Conservation (phyloP, 305 asterid species). For the Salvia sclarea region DNA sequence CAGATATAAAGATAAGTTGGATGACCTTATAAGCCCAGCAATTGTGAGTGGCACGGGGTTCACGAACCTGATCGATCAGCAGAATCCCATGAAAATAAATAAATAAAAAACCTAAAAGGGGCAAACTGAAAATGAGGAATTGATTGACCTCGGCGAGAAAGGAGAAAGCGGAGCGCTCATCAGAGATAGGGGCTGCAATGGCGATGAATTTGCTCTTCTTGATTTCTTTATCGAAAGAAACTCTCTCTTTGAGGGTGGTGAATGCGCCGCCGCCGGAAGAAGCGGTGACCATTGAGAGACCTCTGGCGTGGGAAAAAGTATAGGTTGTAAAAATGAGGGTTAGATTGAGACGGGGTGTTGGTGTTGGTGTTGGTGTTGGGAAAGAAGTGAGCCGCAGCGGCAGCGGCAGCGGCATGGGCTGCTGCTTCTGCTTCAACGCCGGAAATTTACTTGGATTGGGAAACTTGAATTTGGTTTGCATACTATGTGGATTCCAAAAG, state of each 20-base stretch:
- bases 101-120: neutral
- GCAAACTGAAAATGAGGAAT: neutral
- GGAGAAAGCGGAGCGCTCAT: constrained; percentile 67
- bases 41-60: constrained; percentile 87
- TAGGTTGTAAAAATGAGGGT: neutral
- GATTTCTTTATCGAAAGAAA: constrained; percentile 62
- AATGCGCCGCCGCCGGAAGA: constrained; percentile 51
- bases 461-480: too few relatives aligned
- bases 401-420: neutral
- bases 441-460: too few relatives aligned
- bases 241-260: constrained; percentile 68
- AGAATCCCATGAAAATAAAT: constrained; percentile 6
- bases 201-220: constrained; percentile 94
- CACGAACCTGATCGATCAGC: constrained; percentile 58
- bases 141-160: constrained; percentile 71
- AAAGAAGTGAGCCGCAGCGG: neutral
- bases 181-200: constrained; percentile 71
- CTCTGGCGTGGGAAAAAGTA: constrained; percentile 2
- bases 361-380: too few relatives aligned
- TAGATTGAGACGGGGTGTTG: too few relatives aligned
- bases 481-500: too few relatives aligned
- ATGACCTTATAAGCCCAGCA: constrained; percentile 96
- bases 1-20: neutral
- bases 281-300: constrained; percentile 42
- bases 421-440: too few relatives aligned